Percentiles rank a stretch among this genome's conserved stretches.
These are phyloP conservation scores for Ophiocordyceps polyrhachis-furcata DNA, from an alignment of 2,329 filamentous ascomycete genomes.

Conservation along the genomic window DNA sequence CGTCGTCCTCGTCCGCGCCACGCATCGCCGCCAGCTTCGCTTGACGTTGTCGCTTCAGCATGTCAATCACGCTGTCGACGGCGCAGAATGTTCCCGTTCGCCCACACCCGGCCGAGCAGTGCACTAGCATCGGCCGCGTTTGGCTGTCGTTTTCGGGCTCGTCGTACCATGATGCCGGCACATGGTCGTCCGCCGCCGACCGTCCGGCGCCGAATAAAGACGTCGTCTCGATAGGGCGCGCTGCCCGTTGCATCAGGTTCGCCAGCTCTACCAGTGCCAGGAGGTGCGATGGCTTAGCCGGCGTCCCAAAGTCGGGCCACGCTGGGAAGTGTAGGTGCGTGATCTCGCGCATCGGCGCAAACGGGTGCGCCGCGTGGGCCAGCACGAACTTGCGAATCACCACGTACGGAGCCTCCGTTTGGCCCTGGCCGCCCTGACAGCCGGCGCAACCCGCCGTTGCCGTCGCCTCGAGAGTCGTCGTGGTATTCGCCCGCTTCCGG, in stretches of 20 bases:
- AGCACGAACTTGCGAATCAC: constrained; percentile 76
- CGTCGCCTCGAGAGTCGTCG: constrained; percentile 21
- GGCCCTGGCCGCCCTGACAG: constrained; percentile 7
- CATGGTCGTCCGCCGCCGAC: constrained; percentile 9
- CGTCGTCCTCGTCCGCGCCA: constrained; percentile 4
- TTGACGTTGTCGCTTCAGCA: constrained; percentile 70
- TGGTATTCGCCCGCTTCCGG: constrained; percentile 35
- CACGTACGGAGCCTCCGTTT: constrained; percentile 50
- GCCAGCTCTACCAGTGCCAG: constrained; percentile 79
- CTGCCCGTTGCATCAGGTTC: constrained; percentile 50
- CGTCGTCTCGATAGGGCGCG: constrained; percentile 29
- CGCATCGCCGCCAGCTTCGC: constrained; percentile 10
- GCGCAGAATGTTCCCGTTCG: constrained; percentile 94
- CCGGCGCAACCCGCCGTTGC: constrained; percentile 11
- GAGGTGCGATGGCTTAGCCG: constrained; percentile 72
- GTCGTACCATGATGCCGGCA: constrained; percentile 28
- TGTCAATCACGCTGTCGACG: constrained; percentile 87
- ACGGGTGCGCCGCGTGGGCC: constrained; percentile 57
- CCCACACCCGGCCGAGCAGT: constrained; percentile 91
- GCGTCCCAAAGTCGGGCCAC: constrained; percentile 96
- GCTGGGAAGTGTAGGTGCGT: constrained; percentile 86
- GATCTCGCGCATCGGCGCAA: constrained; percentile 74
- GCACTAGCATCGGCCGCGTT: constrained; percentile 63
- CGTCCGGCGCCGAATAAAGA: constrained; percentile 15
- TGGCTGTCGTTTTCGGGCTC: constrained; percentile 37